Percentiles rank a stretch among this genome's conserved stretches.
Evolutionary conservation across 2,329 filamentous ascomycete genomes (phyloP).

Genomic region (Botrytis cinerea): DNA sequence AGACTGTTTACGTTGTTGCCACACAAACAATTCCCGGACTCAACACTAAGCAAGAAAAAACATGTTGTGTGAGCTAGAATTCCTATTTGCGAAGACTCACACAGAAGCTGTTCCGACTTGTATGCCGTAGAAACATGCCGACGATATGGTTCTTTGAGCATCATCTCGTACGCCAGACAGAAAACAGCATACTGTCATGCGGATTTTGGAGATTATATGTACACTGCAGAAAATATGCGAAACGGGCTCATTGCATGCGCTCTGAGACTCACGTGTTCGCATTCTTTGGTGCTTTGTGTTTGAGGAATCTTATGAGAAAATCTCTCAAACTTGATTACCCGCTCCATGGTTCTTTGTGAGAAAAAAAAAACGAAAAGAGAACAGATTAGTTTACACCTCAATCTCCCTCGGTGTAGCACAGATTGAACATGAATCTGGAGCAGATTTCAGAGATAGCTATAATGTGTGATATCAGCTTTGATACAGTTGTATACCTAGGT

Average conservation of each 20-base stretch:
- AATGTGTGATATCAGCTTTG: background rate
- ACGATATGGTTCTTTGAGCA: background rate
- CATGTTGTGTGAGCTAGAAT: too few species aligned
- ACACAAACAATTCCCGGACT: too few species aligned
- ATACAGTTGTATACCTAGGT: background rate
- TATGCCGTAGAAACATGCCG: background rate
- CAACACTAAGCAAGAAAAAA: background rate
- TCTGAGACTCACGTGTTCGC: background rate
- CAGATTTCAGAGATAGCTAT: background rate
- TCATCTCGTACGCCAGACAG: background rate
- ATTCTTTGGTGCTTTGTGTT: background rate
- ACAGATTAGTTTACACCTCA: background rate
- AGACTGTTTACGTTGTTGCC: background rate
- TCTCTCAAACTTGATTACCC: too few species aligned
- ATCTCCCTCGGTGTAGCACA: background rate
- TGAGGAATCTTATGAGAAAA: background rate
- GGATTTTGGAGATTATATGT: background rate
- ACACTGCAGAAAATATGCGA: background rate
- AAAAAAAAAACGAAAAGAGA: background rate
- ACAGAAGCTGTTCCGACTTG: too few species aligned
- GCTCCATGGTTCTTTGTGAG: background rate
- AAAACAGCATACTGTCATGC: background rate
- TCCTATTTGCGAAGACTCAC: background rate
- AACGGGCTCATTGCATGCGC: background rate
- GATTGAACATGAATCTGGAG: background rate